Percentiles rank a stretch among this genome's conserved stretches.
Evolutionary conservation across 1,284 basidiomycete genomes (phyloP).

Genomic region (Peniophora sp.): DNA sequence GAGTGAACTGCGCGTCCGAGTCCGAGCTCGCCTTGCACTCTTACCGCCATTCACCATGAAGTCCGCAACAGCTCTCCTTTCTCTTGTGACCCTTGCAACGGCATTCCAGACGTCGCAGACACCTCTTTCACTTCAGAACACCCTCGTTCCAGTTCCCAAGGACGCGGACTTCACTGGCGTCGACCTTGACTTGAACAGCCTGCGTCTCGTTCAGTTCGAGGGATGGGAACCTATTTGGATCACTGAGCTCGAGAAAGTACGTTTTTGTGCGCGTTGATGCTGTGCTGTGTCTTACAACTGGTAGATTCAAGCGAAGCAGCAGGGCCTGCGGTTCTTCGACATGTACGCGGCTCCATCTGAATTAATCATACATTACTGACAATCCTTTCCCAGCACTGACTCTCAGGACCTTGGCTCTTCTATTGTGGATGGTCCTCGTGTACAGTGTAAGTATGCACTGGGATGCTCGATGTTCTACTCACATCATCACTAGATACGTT

Average conservation of each 20-base stretch:
- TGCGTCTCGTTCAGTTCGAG: conserved; percentile 70
- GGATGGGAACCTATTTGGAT: conserved; percentile 67
- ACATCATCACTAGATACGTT: conserved; percentile 35
- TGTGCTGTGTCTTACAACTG: not conserved
- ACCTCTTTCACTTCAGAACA: conserved; percentile 2
- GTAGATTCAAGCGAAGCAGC: conserved; percentile 72
- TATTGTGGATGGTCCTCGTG: conserved; percentile 1
- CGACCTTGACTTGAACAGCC: conserved; percentile 60
- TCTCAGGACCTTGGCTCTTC: conserved; percentile 49
- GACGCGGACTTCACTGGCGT: conserved; percentile 24
- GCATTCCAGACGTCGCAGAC: conserved; percentile 17
- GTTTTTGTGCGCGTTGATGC: conserved; percentile 1
- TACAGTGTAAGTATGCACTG: not conserved
- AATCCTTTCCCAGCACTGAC: conserved; percentile 54
- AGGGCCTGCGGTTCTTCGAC: conserved; percentile 78
- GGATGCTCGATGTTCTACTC: not conserved
- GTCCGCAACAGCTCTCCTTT: conserved; percentile 7
- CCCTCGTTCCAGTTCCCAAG: not conserved
- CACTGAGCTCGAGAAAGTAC: conserved; percentile 78
- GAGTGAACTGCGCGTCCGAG: too few relatives aligned
- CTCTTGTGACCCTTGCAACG: conserved; percentile 24
- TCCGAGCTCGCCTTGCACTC: not conserved
- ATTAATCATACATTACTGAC: conserved; percentile 6
- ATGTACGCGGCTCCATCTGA: conserved; percentile 46
- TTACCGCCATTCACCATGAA: conserved; percentile 4